phyloP scores from a whole-genome alignment of 768 basidiomycete species.

The Mycena chlorophos region DNA sequence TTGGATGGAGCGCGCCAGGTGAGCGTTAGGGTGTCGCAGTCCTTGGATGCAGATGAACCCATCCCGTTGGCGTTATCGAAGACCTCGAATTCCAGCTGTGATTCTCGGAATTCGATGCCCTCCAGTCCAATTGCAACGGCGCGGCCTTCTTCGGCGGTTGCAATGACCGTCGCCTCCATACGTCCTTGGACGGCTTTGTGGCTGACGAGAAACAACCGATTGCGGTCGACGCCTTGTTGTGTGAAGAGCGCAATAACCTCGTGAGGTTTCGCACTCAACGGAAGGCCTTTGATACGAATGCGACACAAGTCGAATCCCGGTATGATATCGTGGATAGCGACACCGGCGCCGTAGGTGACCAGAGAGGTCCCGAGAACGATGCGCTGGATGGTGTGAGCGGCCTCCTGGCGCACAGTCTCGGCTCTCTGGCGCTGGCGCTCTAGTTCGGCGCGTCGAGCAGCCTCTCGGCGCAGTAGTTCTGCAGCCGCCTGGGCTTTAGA shows the following conservation, averaged over 20 bases:
- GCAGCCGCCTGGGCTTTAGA: neutral
- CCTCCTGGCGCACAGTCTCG: conserved; percentile 38
- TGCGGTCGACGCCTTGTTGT: conserved; percentile 41
- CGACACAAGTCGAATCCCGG: conserved; percentile 55
- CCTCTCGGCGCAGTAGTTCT: conserved; percentile 18
- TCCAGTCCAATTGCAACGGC: conserved; percentile 46
- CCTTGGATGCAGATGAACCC: conserved; percentile 34
- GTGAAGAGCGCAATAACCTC: conserved; percentile 47
- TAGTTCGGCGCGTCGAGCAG: conserved; percentile 22
- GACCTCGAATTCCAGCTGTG: conserved; percentile 43
- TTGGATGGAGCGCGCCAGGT: conserved; percentile 53
- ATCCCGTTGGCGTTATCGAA: conserved; percentile 43
- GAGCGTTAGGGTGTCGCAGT: conserved; percentile 44
- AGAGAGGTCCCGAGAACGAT: conserved; percentile 48
- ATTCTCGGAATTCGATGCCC: conserved; percentile 47
- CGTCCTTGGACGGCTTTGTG: conserved; percentile 31
- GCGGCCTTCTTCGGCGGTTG: conserved; percentile 41
- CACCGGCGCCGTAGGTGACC: conserved; percentile 50
- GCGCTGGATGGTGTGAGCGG: conserved; percentile 40
- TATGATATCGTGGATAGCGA: conserved; percentile 44
- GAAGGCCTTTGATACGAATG: conserved; percentile 48
- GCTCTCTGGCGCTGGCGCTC: conserved; percentile 18
- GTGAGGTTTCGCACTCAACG: conserved; percentile 35
- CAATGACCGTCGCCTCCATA: conserved; percentile 45
- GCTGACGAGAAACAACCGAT: conserved; percentile 34